phyloP scores from a whole-genome alignment of 2,329 filamentous ascomycete genomes.

The Xylaria sp. region DNA sequence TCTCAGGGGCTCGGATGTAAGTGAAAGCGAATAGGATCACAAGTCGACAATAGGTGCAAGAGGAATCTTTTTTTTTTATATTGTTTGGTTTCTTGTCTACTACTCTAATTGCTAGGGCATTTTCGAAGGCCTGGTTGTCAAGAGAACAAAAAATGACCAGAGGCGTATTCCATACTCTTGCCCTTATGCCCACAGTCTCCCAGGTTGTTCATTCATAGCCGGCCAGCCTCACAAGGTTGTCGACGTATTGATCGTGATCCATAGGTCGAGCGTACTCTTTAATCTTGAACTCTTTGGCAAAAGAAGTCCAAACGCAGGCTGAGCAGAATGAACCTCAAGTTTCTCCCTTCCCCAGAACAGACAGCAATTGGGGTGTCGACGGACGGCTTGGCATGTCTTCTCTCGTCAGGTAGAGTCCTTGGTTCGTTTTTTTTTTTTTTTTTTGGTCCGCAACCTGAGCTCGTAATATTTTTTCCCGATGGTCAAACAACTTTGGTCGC shows the following conservation, averaged over 20 bases:
- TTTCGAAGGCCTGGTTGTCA: slow-evolving; percentile 1
- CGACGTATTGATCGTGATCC: slow-evolving; percentile 12
- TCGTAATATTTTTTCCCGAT: slow-evolving; percentile 1
- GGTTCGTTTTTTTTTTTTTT: too few relatives aligned
- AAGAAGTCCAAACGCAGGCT: slow-evolving; percentile 3
- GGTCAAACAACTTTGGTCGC: slow-evolving; percentile 15
- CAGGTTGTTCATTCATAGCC: slow-evolving; percentile 3
- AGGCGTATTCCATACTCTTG: slow-evolving; percentile 20
- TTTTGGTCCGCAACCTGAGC: slow-evolving; percentile 2
- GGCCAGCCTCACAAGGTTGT: not conserved
- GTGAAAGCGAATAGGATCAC: not conserved
- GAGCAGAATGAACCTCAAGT: slow-evolving; percentile 5
- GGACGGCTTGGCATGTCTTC: slow-evolving; percentile 1
- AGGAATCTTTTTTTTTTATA: slow-evolving; percentile 1
- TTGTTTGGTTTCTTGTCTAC: slow-evolving; percentile 12
- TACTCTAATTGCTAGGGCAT: slow-evolving; percentile 5
- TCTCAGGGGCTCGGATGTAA: not conserved
- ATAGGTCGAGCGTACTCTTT: slow-evolving; percentile 6
- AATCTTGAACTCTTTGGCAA: slow-evolving; percentile 4
- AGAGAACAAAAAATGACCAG: slow-evolving; percentile 4
- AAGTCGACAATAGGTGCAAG: not conserved
- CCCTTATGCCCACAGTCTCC: slow-evolving; percentile 1
- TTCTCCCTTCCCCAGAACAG: not conserved
- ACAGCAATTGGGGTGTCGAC: slow-evolving; percentile 1
- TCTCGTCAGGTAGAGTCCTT: slow-evolving; percentile 2